These are phyloP conservation scores for Brassica nigra DNA, from an alignment of 345 rosid species.

Conservation along the genomic window DNA sequence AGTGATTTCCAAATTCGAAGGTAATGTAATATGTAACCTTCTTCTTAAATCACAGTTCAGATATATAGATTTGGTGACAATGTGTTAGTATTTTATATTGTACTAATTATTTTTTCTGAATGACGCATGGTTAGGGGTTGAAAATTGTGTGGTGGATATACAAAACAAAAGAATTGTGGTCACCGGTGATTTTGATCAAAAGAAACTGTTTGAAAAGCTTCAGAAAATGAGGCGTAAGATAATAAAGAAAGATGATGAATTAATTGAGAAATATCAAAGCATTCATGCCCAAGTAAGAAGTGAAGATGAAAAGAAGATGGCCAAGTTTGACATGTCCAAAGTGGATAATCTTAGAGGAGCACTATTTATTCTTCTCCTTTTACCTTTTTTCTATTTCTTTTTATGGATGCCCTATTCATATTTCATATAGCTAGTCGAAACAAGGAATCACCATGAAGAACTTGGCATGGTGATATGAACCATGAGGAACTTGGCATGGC, in stretches of 20 bases:
- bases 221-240: not conserved
- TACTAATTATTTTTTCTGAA: not conserved
- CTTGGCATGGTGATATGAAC: too few relatives aligned
- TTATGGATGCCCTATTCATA: too few relatives aligned
- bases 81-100: not conserved
- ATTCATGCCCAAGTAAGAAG: too few relatives aligned
- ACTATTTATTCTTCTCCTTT: too few relatives aligned
- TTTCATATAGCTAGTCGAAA: too few relatives aligned
- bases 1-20: slow-evolving; percentile 5
- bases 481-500: too few relatives aligned
- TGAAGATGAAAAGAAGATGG: too few relatives aligned
- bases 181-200: slow-evolving; percentile 9
- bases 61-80: not conserved
- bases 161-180: slow-evolving; percentile 12
- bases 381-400: too few relatives aligned
- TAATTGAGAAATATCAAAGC: not conserved
- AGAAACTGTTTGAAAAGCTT: not conserved
- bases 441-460: too few relatives aligned
- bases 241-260: not conserved
- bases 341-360: too few relatives aligned
- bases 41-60: not conserved
- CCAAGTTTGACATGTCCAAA: too few relatives aligned
- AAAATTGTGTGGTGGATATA: not conserved
- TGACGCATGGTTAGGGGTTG: slow-evolving; percentile 14
- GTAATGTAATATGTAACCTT: not conserved